Evolutionary conservation across 2,329 filamentous ascomycete genomes (phyloP).

Genomic region (Cyphellophora attinorum): DNA sequence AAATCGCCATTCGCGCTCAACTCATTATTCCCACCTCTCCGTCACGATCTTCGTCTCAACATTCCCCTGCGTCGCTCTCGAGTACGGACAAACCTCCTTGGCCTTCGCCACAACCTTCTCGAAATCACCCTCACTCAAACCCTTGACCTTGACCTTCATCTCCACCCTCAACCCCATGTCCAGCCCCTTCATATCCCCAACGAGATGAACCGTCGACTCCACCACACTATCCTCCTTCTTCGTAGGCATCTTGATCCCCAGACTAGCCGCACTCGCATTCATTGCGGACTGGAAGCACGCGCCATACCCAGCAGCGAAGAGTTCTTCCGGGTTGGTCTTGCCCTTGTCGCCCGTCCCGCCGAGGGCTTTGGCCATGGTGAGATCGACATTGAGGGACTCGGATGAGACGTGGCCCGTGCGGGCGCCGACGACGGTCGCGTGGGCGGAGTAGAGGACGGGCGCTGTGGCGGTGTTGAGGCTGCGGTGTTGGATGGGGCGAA

Average conservation of each 20-base stretch:
- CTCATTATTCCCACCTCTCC: constrained; percentile 2
- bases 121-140: constrained; percentile 7
- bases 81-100: constrained; percentile 15
- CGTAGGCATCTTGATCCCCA: constrained; percentile 33
- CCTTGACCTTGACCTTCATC: constrained; percentile 29
- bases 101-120: constrained; percentile 13
- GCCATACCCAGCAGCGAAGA: constrained; percentile 39
- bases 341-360: constrained; percentile 29
- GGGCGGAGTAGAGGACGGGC: constrained; percentile 29
- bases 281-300: constrained; percentile 40
- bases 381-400: constrained; percentile 27
- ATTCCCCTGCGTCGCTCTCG: constrained; percentile 11
- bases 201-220: constrained; percentile 33
- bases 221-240: constrained; percentile 28
- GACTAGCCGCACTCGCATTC: constrained; percentile 30
- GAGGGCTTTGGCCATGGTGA: constrained; percentile 35
- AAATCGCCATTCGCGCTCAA: background rate
- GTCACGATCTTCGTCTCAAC: constrained; percentile 12
- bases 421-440: constrained; percentile 29
- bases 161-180: constrained; percentile 37
- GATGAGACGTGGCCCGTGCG: constrained; percentile 26
- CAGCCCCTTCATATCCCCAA: constrained; percentile 35
- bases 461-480: constrained; percentile 30
- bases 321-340: constrained; percentile 39
- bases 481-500: background rate